Evolutionary conservation across 2,329 filamentous ascomycete genomes (phyloP).

Genomic region (Penicillium polonicum): DNA sequence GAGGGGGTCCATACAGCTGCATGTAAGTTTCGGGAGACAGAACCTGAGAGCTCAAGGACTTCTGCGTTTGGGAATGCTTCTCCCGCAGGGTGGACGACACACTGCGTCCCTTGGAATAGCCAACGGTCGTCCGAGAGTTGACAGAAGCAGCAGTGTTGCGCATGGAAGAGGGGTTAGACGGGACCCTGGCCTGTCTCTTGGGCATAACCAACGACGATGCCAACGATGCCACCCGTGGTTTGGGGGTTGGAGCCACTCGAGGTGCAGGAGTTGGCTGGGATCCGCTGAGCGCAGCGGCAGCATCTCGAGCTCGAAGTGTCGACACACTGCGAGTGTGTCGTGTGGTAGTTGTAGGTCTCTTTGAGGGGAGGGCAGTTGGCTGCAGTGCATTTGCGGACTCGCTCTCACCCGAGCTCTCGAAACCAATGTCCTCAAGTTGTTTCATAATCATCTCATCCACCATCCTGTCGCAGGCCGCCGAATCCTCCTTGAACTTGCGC

Average conservation of each 20-base stretch:
- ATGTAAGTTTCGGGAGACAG: slow-evolving; percentile 46
- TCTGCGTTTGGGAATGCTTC: slow-evolving; percentile 24
- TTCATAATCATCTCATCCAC: slow-evolving; percentile 67
- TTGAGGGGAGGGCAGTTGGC: slow-evolving; percentile 25
- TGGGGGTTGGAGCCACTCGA: slow-evolving; percentile 29
- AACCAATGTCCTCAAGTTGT: slow-evolving; percentile 63
- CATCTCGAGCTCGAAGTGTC: slow-evolving; percentile 43
- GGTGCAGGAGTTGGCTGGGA: slow-evolving; percentile 35
- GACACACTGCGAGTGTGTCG: slow-evolving; percentile 34
- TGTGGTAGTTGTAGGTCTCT: slow-evolving; percentile 23
- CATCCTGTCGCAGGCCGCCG: slow-evolving; percentile 61
- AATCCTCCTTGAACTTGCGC: slow-evolving; percentile 67
- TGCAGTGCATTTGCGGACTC: slow-evolving; percentile 36
- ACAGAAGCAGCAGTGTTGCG: slow-evolving; percentile 62
- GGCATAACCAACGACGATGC: slow-evolving; percentile 34
- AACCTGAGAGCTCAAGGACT: slow-evolving; percentile 23
- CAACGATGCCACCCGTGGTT: slow-evolving; percentile 37
- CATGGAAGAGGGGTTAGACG: slow-evolving; percentile 52
- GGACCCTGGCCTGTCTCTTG: slow-evolving; percentile 47
- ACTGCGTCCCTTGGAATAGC: slow-evolving; percentile 74
- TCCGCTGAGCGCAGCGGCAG: slow-evolving; percentile 40
- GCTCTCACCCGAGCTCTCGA: slow-evolving; percentile 58
- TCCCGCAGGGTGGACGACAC: slow-evolving; percentile 34
- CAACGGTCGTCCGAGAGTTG: slow-evolving; percentile 76
- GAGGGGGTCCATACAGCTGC: slow-evolving; percentile 43